Conservation (phyloP, 2,329 filamentous ascomycete species). For the Ascochyta viciae-villosae region DNA sequence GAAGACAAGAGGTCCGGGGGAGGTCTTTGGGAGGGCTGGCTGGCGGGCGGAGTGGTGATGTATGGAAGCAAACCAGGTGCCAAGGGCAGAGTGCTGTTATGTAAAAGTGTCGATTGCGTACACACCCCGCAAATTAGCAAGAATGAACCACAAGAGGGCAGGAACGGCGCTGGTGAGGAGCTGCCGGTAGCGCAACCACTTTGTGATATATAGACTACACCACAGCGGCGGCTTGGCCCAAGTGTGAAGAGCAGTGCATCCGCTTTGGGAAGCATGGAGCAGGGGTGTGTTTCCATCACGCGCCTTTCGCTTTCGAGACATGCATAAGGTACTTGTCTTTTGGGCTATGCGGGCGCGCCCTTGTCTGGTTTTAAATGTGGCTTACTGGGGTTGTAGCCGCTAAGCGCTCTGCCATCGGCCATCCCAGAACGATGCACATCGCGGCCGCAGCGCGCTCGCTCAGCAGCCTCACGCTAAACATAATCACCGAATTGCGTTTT, state of each 20-base stretch:
- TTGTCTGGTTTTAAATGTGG: slow-evolving; percentile 12
- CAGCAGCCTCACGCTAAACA: slow-evolving; percentile 22
- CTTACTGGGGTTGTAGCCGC: slow-evolving; percentile 5
- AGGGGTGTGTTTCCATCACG: slow-evolving; percentile 23
- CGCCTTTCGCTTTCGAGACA: slow-evolving; percentile 21
- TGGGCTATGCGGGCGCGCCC: slow-evolving; percentile 16
- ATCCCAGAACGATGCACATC: slow-evolving; percentile 10
- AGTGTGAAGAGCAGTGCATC: slow-evolving; percentile 14
- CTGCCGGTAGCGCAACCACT: slow-evolving; percentile 15
- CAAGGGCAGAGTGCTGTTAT: slow-evolving; percentile 9
- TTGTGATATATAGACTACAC: slow-evolving; percentile 21
- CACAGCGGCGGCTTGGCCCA: slow-evolving; percentile 9
- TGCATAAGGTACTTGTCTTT: slow-evolving; percentile 3
- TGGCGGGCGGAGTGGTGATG: slow-evolving; percentile 12
- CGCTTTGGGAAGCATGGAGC: slow-evolving; percentile 12
- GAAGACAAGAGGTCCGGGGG: slow-evolving; percentile 11
- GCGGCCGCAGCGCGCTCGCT: slow-evolving; percentile 17
- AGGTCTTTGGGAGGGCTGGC: background rate
- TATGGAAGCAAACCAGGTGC: slow-evolving; percentile 8
- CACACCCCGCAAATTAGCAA: slow-evolving; percentile 4
- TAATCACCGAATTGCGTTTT: slow-evolving; percentile 3
- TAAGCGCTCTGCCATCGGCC: slow-evolving; percentile 14
- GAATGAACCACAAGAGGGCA: slow-evolving; percentile 14
- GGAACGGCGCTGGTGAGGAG: slow-evolving; percentile 3
- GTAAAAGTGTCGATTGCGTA: slow-evolving; percentile 14